Evolutionary conservation across 2,329 filamentous ascomycete species (phyloP).

Genomic region (Bipolaris victoriae): DNA sequence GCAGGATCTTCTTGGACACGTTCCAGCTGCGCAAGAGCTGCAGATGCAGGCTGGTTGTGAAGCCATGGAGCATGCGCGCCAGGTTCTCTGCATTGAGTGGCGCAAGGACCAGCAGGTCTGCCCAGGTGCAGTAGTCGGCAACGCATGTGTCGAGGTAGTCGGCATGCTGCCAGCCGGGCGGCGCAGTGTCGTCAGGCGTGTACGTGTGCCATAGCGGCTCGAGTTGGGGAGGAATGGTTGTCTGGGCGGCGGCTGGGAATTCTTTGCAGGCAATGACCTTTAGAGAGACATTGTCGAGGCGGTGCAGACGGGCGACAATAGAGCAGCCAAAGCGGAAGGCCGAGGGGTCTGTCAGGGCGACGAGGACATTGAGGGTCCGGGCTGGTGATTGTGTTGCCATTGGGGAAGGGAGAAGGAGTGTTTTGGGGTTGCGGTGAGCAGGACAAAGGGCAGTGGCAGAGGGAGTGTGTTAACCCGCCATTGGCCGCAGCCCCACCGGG

Average conservation of each 20-base stretch:
- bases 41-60: slow-evolving; percentile 79
- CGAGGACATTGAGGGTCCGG: slow-evolving; percentile 47
- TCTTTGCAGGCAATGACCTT: slow-evolving; percentile 40
- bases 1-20: slow-evolving; percentile 79
- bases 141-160: slow-evolving; percentile 58
- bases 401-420: slow-evolving; percentile 11
- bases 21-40: slow-evolving; percentile 87
- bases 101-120: slow-evolving; percentile 81
- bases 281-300: slow-evolving; percentile 67
- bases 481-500: slow-evolving; percentile 26
- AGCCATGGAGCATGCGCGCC: slow-evolving; percentile 84
- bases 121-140: slow-evolving; percentile 81
- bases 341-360: slow-evolving; percentile 69
- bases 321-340: slow-evolving; percentile 71
- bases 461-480: slow-evolving; percentile 25
- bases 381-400: slow-evolving; percentile 14
- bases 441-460: slow-evolving; percentile 1
- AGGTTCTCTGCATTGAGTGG: slow-evolving; percentile 85
- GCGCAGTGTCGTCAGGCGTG: slow-evolving; percentile 24
- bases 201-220: slow-evolving; percentile 43
- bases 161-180: slow-evolving; percentile 32
- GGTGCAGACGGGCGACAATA: slow-evolving; percentile 70
- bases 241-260: slow-evolving; percentile 30
- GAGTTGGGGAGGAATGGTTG: slow-evolving; percentile 33
- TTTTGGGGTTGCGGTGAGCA: slow-evolving; percentile 8